Evolutionary conservation across 1,284 basidiomycete genomes (phyloP), one percentile per base, ranked within the genome.

Genomic region (Xerocomus minutiporus): DNA sequence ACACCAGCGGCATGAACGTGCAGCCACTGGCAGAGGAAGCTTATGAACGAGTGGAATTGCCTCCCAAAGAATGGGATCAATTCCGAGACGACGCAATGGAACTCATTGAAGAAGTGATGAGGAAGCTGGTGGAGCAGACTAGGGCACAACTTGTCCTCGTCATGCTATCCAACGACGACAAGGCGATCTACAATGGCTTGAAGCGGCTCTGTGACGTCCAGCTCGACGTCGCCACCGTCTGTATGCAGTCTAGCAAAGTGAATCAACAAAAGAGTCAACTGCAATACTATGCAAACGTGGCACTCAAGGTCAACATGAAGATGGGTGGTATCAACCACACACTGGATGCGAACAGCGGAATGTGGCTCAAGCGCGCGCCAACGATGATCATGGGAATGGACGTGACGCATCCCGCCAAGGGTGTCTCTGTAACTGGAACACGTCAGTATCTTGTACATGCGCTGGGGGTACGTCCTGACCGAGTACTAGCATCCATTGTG

Each of bases 381-480:
- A 91, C 88, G 0, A 91, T 92, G 84, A 66, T 91, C 31, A 79
- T 91, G 29, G 89, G 89, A 6, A 88, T 90, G 70, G 89, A 91
- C 60, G 88, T 92, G 2, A 88, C 86, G 1, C 88, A 91, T 65
- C 83, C 86, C 6, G 75, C 82, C 0, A 78, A 76, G 0, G 73
- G 69, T 8, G 5, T 28, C 2, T 82, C 81, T 64, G 65, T 68
- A 47, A 73, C 72, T 11, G 86, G 84, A 12, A 81, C 83, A 1
- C 89, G 64, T 59, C 35, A 48, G 66, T 26, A 25, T 48, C 11
- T 40, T 39, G 1, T 1, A 17, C 17, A 1, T 12, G 13, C 15
- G 1, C 8, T 34, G 12, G 15, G 15, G 15, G 4, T 13, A 39
- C 0, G 9, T 12, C 13, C 13, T 55, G 47, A 58, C 28, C 3